phyloP scores from a whole-genome alignment of 331 rosid genomes.

The Malus hybrid region DNA sequence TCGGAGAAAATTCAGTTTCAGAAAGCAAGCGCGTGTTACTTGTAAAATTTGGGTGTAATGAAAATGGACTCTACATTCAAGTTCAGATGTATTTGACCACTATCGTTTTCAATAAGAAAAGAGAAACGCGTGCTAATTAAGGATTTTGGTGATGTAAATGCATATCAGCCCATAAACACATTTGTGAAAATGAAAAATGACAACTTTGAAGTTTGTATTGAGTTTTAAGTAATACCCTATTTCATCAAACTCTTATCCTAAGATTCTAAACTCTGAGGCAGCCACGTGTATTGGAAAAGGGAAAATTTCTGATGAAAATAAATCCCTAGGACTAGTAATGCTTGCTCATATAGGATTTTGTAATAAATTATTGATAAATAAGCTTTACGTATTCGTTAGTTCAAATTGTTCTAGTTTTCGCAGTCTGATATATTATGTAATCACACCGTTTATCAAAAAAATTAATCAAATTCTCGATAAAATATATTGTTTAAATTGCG shows the following conservation, averaged over 20 bases:
- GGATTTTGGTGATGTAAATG: conserved; percentile 13
- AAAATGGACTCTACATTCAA: too few species aligned
- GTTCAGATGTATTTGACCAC: too few species aligned
- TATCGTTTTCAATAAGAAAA: too few species aligned
- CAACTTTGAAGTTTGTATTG: conserved; percentile 13
- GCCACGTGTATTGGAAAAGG: conserved; percentile 18
- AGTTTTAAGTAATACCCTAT: conserved; percentile 24
- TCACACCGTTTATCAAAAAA: background rate
- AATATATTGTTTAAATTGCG: too few species aligned
- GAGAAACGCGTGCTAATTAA: background rate
- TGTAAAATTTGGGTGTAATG: too few species aligned
- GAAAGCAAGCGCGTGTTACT: too few species aligned
- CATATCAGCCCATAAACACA: background rate
- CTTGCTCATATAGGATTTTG: conserved; percentile 31
- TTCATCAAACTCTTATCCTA: conserved; percentile 11
- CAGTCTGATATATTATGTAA: background rate
- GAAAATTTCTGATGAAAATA: conserved; percentile 25
- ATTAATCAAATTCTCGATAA: background rate
- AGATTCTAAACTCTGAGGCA: conserved; percentile 22
- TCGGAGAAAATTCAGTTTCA: too few species aligned
- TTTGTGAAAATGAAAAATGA: background rate
- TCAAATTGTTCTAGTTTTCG: background rate
- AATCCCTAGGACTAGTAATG: conserved; percentile 38
- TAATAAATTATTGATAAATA: conserved; percentile 42
- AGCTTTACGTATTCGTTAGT: background rate